Conservation (phyloP, 768 basidiomycete genomes). For the Trametes sanguinea region DNA sequence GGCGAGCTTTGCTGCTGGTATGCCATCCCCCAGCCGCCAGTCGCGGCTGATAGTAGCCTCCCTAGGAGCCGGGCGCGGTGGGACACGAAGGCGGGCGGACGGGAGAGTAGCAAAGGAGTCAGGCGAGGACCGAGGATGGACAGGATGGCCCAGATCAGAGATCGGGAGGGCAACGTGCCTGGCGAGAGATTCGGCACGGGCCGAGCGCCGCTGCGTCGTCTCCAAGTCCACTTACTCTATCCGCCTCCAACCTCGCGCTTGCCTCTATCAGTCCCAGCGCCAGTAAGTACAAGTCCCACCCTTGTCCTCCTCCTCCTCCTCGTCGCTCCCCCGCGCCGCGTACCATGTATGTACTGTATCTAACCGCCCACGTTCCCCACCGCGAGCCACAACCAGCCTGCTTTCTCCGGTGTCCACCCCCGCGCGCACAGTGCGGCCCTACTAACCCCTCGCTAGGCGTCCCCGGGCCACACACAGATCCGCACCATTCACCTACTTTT, state of each 20-base stretch:
- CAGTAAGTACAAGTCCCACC: too few species aligned
- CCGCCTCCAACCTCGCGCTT: neutral
- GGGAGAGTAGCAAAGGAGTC: neutral
- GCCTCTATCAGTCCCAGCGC: neutral
- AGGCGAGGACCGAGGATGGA: neutral
- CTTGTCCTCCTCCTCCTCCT: too few species aligned
- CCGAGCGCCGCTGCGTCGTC: slow-evolving; percentile 1
- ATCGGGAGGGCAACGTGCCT: slow-evolving; percentile 6
- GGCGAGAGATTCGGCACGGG: neutral
- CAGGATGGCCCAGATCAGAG: neutral
- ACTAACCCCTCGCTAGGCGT: neutral
- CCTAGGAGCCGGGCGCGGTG: neutral
- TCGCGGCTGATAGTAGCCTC: neutral
- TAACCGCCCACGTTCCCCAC: slow-evolving; percentile 10
- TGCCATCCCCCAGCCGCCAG: too few species aligned
- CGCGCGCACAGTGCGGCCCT: slow-evolving; percentile 11
- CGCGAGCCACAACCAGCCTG: neutral
- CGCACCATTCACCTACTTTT: too few species aligned
- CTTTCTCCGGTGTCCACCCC: neutral
- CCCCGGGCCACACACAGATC: neutral
- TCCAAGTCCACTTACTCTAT: neutral
- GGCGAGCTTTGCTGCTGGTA: too few species aligned
- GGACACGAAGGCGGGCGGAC: neutral
- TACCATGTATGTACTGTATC: too few species aligned
- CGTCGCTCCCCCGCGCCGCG: too few species aligned